Conservation (phyloP, 495 filamentous ascomycete genomes). For the Annulohypoxylon nitens region DNA sequence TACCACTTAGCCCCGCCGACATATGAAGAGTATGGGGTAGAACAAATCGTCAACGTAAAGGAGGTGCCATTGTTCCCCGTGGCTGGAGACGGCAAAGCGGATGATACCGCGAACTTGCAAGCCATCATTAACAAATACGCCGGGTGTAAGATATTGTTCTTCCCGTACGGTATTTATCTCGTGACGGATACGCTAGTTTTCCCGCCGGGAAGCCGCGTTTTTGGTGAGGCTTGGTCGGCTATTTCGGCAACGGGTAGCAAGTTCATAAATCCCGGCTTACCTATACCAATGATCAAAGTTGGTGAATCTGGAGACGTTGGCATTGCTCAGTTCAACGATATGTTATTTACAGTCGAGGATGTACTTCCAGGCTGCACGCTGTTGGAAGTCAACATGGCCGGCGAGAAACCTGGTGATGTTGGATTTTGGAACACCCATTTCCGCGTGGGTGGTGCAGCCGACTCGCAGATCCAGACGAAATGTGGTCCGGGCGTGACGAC, state of each 20-base stretch:
- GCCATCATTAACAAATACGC: conserved; percentile 5
- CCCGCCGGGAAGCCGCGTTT: conserved; percentile 7
- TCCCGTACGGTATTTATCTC: conserved; percentile 1
- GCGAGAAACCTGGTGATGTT: conserved; percentile 14
- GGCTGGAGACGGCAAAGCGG: conserved; percentile 9
- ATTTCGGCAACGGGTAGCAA: conserved; percentile 11
- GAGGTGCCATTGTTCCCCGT: not conserved
- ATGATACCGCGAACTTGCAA: not conserved
- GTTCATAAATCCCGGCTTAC: conserved; percentile 1
- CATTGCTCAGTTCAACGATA: not conserved
- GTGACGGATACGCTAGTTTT: conserved; percentile 9
- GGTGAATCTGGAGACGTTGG: conserved; percentile 1
- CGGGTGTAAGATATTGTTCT: conserved; percentile 6
- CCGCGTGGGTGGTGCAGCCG: conserved; percentile 7
- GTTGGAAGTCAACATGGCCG: conserved; percentile 13
- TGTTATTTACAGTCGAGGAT: conserved; percentile 1
- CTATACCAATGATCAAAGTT: conserved; percentile 8
- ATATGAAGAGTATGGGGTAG: not conserved
- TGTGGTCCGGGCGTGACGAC: not conserved
- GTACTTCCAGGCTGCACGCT: conserved; percentile 10
- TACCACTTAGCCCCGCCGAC: conserved; percentile 9
- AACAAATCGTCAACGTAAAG: conserved; percentile 11
- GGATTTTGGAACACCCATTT: conserved; percentile 14
- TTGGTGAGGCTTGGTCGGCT: conserved; percentile 8
- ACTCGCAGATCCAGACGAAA: conserved; percentile 11